Conservation (phyloP, 1,284 basidiomycete species). For the Trametes hirsuta region DNA sequence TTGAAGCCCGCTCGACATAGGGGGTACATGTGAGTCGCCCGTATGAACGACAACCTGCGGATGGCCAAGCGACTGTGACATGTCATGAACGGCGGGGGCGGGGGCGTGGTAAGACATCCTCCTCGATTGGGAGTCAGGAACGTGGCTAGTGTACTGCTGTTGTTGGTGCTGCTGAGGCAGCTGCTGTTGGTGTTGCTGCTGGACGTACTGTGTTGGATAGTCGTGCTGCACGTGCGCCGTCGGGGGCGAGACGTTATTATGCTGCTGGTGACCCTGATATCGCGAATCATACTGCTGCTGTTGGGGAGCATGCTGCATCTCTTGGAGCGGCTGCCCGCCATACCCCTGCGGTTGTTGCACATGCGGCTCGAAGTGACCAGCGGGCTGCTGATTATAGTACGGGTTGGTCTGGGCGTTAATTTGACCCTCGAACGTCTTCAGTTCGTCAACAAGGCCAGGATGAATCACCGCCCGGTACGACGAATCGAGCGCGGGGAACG, state of each 20-base stretch:
- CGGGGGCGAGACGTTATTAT: not conserved
- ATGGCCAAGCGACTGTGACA: not conserved
- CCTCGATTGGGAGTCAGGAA: not conserved
- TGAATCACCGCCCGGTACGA: conserved; percentile 46
- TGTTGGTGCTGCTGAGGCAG: conserved; percentile 6
- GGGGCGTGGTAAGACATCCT: conserved; percentile 9
- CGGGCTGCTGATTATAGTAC: conserved; percentile 12
- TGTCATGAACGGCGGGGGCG: not conserved
- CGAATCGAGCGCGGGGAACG: conserved; percentile 28
- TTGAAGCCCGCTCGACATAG: conserved; percentile 24
- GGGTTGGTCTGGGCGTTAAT: conserved; percentile 54
- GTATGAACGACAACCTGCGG: not conserved
- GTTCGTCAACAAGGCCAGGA: conserved; percentile 61
- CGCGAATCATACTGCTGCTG: conserved; percentile 1
- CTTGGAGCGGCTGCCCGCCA: not conserved
- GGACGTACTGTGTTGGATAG: conserved; percentile 5
- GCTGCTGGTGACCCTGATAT: conserved; percentile 6
- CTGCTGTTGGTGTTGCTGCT: conserved; percentile 4
- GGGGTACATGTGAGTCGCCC: conserved; percentile 11
- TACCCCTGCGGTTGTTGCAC: not conserved
- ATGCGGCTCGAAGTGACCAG: not conserved
- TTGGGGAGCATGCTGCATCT: conserved; percentile 20
- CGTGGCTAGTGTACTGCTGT: conserved; percentile 5
- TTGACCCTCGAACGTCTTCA: conserved; percentile 59
- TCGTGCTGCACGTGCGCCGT: conserved; percentile 3